Evolutionary conservation across 2,329 filamentous ascomycete genomes (phyloP), one percentile per base, ranked within the genome.

Genomic region (Ceratocystis ficicola): DNA sequence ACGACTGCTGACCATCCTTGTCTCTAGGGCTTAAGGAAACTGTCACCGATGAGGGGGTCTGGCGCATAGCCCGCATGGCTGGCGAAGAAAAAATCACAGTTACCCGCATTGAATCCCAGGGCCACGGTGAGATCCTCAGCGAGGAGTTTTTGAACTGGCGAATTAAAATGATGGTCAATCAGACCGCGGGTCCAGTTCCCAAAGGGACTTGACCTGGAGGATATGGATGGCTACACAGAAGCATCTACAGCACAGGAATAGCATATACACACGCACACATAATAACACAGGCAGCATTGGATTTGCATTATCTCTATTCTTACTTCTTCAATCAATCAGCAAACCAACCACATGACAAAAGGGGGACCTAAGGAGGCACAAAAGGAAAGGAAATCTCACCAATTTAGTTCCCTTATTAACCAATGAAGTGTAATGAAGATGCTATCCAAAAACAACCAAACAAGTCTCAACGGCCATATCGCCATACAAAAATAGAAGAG

Each of bases 71-170:
- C 62, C 83, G 90, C 67, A 77, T 75, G 65, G 83, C 87, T 64
- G 82, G 83, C 48, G 82, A 83, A 0, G 78, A 82, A 1, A 74
- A 77, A 5, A 88, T 97, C 68, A 88, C 94, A 70, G 82, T 95
- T 0, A 87, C 83, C 74, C 85, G 83, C 72, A 76, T 91, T 3
- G 84, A 89, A 70, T 87, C 90, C 69, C 83, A 82, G 1, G 90
- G 90, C 0, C 85, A 89, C 69, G 90, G 90, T 0, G 80, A 82
- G 28, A 90, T 96, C 62, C 76, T 96, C 50, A 89, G 87, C 2
- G 81, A 86, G 25, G 83, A 88, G 15, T 96, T 96, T 72, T 81
- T 88, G 71, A 82, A 86, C 68, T 95, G 90, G 88, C 78, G 83
- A 63, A 84, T 83, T 69, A 83, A 83, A 36, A 44, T 68, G 52